phyloP scores from a whole-genome alignment of 1,284 basidiomycete species.

The Trichosporon coremiiforme region DNA sequence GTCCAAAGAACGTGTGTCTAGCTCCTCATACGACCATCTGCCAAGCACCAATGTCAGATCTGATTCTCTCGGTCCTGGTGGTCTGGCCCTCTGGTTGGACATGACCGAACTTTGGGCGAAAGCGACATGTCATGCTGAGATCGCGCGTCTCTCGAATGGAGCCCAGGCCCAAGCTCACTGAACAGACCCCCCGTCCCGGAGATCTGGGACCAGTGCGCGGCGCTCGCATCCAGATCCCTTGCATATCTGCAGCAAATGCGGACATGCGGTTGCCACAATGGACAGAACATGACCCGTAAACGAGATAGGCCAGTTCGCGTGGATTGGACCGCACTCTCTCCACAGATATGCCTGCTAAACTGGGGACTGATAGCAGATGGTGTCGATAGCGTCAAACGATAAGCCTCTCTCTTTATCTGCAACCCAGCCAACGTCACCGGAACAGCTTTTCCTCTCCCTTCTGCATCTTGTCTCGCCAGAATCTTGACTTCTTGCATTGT shows the following conservation, averaged over 20 bases:
- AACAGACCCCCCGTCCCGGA: background rate
- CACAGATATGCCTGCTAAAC: background rate
- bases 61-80: background rate
- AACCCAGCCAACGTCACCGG: background rate
- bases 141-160: background rate
- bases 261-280: background rate
- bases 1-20: background rate
- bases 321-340: background rate
- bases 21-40: background rate
- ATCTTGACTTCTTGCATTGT: background rate
- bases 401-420: background rate
- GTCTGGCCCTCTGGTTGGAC: background rate
- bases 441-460: background rate
- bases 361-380: background rate
- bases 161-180: background rate
- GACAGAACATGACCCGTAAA: background rate
- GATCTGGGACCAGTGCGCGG: background rate
- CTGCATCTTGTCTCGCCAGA: background rate
- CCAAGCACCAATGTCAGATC: background rate
- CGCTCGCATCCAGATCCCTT: background rate
- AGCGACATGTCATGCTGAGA: background rate
- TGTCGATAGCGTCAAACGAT: conserved; percentile 1
- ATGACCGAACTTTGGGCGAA: background rate
- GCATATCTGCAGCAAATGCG: conserved; percentile 2
- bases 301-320: conserved; percentile 2